Base-by-base conservation (phyloP, 208 protist genomes). In the Acanthamoeba castellanii region DNA sequence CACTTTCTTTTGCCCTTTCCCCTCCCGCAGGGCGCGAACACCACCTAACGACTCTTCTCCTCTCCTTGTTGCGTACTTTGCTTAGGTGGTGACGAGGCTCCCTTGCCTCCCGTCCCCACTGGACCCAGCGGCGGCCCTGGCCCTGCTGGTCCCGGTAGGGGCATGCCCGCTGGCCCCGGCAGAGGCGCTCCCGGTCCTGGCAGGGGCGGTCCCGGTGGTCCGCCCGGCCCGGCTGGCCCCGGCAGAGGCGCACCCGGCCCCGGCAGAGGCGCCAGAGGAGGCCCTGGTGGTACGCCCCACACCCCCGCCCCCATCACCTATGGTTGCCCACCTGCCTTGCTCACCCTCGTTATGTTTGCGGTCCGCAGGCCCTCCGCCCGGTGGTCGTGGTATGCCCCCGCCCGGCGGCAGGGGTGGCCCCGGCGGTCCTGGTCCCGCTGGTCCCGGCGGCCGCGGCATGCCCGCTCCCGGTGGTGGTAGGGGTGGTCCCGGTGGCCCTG, bases 361-460 rank as follows among this genome's bases (percentile, higher is more conserved):
- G 76, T 85, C 76, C 13, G 27, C 27, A 25, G 82, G 82, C 27
- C 50, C 82, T 90, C 4, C 52, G 11, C 47, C 52, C 30, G 82
- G 82, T 66, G 82, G 82, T 68, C 42, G 52, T 13, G 82, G 52
- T 16, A 90, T 90, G 82, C 52, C 52, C n/a, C 66, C 66, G 20
- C 30, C 30, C 25, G 52, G 30, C 52, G 82, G 82, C 52, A 14
- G 82, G 27, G 82, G 50, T 70, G 82, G 50, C 64, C 82, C 82
- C 30, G 78, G 78, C 22, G 78, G 78, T 57, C 78, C 66, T 74
- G 66, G 66, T 16, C 34, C n/a, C 9, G 78, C 66, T 74, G 66
- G 66, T 16, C 34, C n/a, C 9, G 78, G 78, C 22, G 78, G 78
- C 47, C 45, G 20, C 45, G 45, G 45, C 1, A 42, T 42, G 37